Evolutionary conservation across 768 basidiomycete genomes (phyloP).

Genomic region (Leccinum barrowsii): DNA sequence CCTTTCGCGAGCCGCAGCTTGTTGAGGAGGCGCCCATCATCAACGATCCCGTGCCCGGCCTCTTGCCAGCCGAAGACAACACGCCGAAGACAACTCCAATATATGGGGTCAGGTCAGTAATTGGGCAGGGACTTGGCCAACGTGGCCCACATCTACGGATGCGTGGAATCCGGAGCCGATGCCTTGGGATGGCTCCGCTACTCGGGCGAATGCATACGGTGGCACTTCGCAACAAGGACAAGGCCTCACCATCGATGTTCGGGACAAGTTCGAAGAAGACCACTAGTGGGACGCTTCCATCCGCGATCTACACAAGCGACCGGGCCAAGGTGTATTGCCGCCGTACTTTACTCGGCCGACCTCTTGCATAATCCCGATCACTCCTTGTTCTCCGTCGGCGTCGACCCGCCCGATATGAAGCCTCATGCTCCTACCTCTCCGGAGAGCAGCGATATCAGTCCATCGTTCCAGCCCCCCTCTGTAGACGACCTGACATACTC

Average conservation of each 20-base stretch:
- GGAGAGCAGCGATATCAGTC: constrained; percentile 15
- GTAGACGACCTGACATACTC: constrained; percentile 63
- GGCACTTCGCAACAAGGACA: constrained; percentile 27
- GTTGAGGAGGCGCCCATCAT: constrained; percentile 40
- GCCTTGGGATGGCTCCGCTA: constrained; percentile 23
- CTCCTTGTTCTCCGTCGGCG: constrained; percentile 60
- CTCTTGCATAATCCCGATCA: constrained; percentile 70
- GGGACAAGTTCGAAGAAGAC: constrained; percentile 57
- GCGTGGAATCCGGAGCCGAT: constrained; percentile 20
- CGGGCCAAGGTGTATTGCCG: constrained; percentile 69
- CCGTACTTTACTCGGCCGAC: constrained; percentile 54
- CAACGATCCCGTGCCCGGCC: constrained; percentile 35
- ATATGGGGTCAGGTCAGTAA: constrained; percentile 14
- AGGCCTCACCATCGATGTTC: constrained; percentile 53
- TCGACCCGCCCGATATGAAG: constrained; percentile 32
- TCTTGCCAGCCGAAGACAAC: constrained; percentile 35
- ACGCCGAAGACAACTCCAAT: not conserved
- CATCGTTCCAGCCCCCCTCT: constrained; percentile 40
- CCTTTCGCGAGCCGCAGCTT: constrained; percentile 55
- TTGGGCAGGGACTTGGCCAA: constrained; percentile 13
- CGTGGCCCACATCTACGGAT: constrained; percentile 15
- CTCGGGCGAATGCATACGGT: constrained; percentile 24
- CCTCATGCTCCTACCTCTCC: constrained; percentile 17
- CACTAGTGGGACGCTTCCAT: constrained; percentile 65
- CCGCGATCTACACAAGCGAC: constrained; percentile 46